These are phyloP conservation scores for Geotrichum fermentans DNA, from an alignment of 1,139 yeast genomes.

Conservation along the genomic window DNA sequence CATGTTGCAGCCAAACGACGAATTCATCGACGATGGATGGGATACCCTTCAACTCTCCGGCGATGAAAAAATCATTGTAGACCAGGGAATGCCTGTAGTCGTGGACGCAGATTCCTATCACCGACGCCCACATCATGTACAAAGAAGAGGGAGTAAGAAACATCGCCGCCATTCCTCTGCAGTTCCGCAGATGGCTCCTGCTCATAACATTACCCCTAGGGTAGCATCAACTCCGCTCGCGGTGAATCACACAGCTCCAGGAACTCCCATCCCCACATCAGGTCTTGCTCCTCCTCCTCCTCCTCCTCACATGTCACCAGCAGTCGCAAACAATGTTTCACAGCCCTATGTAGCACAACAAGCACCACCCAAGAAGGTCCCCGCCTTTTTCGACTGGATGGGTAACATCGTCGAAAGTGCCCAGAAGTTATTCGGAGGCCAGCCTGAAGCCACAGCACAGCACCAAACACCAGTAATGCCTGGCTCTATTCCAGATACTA, in stretches of 20 bases:
- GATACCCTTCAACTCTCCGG: slow-evolving; percentile 12
- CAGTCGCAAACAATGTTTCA: not conserved
- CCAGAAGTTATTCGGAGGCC: not conserved
- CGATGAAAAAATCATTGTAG: slow-evolving; percentile 3
- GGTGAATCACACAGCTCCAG: no score
- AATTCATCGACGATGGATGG: slow-evolving; percentile 7
- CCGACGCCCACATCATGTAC: not conserved
- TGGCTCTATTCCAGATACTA: slow-evolving; percentile 5
- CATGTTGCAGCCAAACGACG: slow-evolving; percentile 5
- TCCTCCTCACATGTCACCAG: not conserved
- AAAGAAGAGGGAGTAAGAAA: not conserved
- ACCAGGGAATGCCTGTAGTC: slow-evolving; percentile 4
- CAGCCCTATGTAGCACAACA: no score
- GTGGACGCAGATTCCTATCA: not conserved
- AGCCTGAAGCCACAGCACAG: not conserved
- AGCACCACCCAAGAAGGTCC: no score
- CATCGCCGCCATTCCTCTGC: no score
- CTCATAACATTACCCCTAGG: no score
- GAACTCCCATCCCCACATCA: no score
- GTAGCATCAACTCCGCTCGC: no score
- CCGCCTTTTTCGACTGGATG: not conserved
- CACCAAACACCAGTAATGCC: not conserved
- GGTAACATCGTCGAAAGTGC: not conserved
- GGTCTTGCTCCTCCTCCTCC: not conserved
- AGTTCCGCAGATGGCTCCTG: no score